Base-by-base conservation (phyloP, 2,329 filamentous ascomycete genomes). In the Bipolaris victoriae region DNA sequence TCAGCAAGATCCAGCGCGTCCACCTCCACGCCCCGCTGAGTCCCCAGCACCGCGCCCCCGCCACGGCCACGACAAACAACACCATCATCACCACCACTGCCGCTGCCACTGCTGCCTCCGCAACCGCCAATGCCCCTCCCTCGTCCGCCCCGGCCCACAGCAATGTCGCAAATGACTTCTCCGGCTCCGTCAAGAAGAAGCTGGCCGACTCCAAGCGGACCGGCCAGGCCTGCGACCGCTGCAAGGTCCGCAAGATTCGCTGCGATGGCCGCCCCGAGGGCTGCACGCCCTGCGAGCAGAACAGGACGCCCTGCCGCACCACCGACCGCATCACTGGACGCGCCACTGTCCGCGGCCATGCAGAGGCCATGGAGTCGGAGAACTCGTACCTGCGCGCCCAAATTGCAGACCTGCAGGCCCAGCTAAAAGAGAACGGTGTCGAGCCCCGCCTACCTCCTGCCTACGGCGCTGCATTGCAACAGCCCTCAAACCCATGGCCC, bases 181-280 rank as follows among this genome's bases (percentile, higher is more conserved):
- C 73, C 7, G 67, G 64, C 53, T 69, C 66, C 10, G 73, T 76
- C 49, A 83, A 81, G 76, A 84, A 84, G 75, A 82, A 82, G 66
- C 76, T 86, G 52, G 77, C 79, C 50, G 79, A 79, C 55, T 84
- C 83, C 52, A 83, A 82, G 61, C 80, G 86, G 55, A 96, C 91
- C 0, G 91, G 91, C 9, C 91, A 96, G 78, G 91, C 91, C 31
- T 96, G 91, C 82, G 91, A 96, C 77, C 84, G 92, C 54, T 96
- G 92, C 83, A 95, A 94, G 84, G 83, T 92, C 56, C 87, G 92
- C 66, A 96, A 96, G 78, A 96, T 96, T 68, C 87, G 90, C 72
- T 96, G 92, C 81, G 92, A 96, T 79, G 89, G 88, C 52, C 82
- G 90, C 39, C 86, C 89, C 31, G 88, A 90, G 64, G 92, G 91